Conservation (phyloP, 202 grass and related monocot species). For the Saccharum hybrid region DNA sequence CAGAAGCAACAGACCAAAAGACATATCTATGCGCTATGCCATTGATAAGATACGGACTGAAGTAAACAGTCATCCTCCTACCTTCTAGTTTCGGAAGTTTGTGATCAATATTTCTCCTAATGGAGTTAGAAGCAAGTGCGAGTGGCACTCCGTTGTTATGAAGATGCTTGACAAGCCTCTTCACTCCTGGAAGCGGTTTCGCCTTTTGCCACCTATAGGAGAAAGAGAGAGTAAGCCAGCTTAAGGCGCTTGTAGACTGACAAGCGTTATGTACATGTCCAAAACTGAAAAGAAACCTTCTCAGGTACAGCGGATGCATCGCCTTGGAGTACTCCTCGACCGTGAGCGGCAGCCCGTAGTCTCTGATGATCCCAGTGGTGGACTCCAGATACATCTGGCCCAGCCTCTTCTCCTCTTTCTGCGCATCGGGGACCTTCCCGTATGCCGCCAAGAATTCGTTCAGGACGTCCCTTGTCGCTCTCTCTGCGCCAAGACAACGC, state of each 20-base stretch:
- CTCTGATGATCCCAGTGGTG: slow-evolving; percentile 64
- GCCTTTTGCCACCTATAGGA: slow-evolving; percentile 68
- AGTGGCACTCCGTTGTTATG: slow-evolving; percentile 66
- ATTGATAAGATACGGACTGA: not conserved
- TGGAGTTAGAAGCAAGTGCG: slow-evolving; percentile 90
- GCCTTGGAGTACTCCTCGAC: slow-evolving; percentile 68
- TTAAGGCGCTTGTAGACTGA: not conserved
- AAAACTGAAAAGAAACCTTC: slow-evolving; percentile 51
- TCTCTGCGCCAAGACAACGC: slow-evolving; percentile 54
- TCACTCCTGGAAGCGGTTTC: slow-evolving; percentile 70
- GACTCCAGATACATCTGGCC: slow-evolving; percentile 78
- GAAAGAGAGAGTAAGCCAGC: not conserved
- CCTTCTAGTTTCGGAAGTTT: slow-evolving; percentile 69
- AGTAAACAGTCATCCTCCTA: slow-evolving; percentile 19
- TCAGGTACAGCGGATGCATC: slow-evolving; percentile 73
- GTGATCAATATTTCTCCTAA: slow-evolving; percentile 70
- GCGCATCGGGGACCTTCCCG: slow-evolving; percentile 61
- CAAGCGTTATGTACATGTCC: not conserved
- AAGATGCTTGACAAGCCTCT: slow-evolving; percentile 80
- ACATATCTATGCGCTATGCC: not conserved
- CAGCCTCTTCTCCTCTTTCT: slow-evolving; percentile 67
- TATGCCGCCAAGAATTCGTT: slow-evolving; percentile 71
- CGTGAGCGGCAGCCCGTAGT: slow-evolving; percentile 72
- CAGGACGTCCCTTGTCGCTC: slow-evolving; percentile 62
- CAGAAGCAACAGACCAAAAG: not conserved